These are phyloP conservation scores for Trichoderma breve DNA, from an alignment of 2,329 filamentous ascomycete species.

Conservation along the genomic window DNA sequence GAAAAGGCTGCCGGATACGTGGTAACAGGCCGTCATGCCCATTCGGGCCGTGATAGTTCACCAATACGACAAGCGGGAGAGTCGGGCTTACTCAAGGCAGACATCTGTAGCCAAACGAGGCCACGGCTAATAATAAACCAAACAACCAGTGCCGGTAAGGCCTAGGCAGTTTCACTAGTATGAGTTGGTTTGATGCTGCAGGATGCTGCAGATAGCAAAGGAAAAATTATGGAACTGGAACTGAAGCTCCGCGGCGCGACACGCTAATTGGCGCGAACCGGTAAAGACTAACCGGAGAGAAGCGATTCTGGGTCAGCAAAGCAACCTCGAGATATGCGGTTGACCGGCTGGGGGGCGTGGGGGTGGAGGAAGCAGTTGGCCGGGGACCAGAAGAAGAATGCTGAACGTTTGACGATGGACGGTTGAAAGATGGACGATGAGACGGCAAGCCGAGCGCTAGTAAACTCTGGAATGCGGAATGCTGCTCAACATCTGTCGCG, in stretches of 20 bases:
- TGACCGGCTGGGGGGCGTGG: background rate
- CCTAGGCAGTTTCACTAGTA: constrained; percentile 17
- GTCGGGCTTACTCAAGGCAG: constrained; percentile 17
- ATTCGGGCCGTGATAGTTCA: constrained; percentile 7
- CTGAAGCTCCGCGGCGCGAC: constrained; percentile 5
- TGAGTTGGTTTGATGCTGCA: constrained; percentile 8
- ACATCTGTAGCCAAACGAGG: background rate
- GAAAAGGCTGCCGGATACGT: background rate
- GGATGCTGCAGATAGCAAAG: background rate
- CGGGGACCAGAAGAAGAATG: background rate
- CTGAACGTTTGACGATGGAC: background rate
- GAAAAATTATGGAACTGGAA: constrained; percentile 3
- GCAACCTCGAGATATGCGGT: background rate
- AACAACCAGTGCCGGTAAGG: constrained; percentile 7
- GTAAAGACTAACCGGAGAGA: background rate
- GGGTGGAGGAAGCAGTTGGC: background rate
- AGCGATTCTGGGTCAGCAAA: background rate
- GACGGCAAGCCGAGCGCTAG: background rate
- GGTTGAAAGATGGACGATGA: background rate
- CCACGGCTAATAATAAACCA: constrained; percentile 5
- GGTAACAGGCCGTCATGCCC: background rate
- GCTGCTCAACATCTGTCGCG: background rate
- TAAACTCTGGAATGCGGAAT: background rate
- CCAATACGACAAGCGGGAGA: constrained; percentile 6
- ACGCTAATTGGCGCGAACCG: background rate